Evolutionary conservation across 352 stramenopile genomes (phyloP).

Genomic region (Pythium coloratum): DNA sequence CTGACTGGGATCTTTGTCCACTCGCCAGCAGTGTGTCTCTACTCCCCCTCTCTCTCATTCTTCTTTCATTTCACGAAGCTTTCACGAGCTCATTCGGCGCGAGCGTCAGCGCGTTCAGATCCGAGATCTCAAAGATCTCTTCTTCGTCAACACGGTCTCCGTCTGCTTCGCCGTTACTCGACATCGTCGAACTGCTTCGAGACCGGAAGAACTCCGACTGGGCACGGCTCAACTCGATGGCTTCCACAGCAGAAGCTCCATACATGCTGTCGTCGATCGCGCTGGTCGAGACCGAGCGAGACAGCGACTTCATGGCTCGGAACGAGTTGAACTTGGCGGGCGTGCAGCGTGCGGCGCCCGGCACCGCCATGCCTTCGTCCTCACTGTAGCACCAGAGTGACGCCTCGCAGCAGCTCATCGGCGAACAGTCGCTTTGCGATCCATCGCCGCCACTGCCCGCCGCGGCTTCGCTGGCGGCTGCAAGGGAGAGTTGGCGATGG

Average conservation of each 20-base stretch:
- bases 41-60: neutral
- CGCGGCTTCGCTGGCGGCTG: constrained; percentile 13
- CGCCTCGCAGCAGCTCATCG: constrained; percentile 6
- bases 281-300: constrained; percentile 17
- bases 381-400: constrained; percentile 25
- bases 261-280: constrained; percentile 15
- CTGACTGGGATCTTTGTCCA: neutral
- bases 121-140: constrained; percentile 25
- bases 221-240: constrained; percentile 19
- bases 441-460: constrained; percentile 9
- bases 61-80: constrained; percentile 5
- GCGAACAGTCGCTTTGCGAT: constrained; percentile 13
- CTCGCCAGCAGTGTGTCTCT: neutral
- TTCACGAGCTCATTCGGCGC: neutral
- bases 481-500: constrained; percentile 7
- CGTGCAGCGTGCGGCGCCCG: constrained; percentile 67
- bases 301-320: constrained; percentile 34
- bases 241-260: constrained; percentile 16
- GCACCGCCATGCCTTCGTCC: constrained; percentile 77
- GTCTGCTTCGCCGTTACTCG: constrained; percentile 18
- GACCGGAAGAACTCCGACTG: constrained; percentile 21
- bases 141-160: constrained; percentile 13
- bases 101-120: constrained; percentile 17
- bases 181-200: constrained; percentile 21
- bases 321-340: constrained; percentile 88